Evolutionary conservation across 169 alveolate genomes (phyloP).

Genomic region (Cryptosporidium muris): DNA sequence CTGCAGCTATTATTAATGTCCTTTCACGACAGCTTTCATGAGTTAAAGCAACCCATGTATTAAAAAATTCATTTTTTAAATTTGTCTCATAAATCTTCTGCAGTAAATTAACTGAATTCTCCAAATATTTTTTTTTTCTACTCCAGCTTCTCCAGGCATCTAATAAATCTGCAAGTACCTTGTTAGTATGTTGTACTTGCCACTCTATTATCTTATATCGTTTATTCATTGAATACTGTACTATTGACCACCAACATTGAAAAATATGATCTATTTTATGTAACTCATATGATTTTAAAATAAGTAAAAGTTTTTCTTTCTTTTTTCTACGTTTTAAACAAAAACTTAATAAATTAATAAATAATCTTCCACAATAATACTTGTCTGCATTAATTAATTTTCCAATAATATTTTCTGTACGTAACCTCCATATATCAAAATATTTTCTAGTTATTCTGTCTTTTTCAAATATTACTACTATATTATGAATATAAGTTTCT

Average conservation of each 20-base stretch:
- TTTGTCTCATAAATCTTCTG: background rate
- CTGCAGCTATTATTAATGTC: constrained; percentile 31
- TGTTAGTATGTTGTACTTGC: constrained; percentile 12
- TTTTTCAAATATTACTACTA: constrained; percentile 3
- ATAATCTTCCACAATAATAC: background rate
- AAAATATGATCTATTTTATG: background rate
- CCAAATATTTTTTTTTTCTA: background rate
- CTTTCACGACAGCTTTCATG: constrained; percentile 48
- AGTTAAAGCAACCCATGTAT: constrained; percentile 8
- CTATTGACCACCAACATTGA: constrained; percentile 18
- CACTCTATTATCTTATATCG: constrained; percentile 53
- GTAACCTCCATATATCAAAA: background rate
- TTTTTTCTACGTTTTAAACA: background rate
- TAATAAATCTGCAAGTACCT: background rate
- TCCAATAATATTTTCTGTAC: background rate
- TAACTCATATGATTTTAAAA: background rate
- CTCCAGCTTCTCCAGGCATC: background rate
- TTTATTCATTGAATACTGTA: constrained; percentile 49
- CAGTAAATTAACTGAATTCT: background rate
- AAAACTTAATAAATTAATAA: constrained; percentile 1
- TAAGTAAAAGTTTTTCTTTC: background rate
- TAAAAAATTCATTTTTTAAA: background rate
- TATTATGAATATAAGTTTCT: background rate
- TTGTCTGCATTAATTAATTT: background rate
- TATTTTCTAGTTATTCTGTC: background rate